phyloP scores from a whole-genome alignment of 805 yeast species.

The Schizosaccharomyces cryophilus region DNA sequence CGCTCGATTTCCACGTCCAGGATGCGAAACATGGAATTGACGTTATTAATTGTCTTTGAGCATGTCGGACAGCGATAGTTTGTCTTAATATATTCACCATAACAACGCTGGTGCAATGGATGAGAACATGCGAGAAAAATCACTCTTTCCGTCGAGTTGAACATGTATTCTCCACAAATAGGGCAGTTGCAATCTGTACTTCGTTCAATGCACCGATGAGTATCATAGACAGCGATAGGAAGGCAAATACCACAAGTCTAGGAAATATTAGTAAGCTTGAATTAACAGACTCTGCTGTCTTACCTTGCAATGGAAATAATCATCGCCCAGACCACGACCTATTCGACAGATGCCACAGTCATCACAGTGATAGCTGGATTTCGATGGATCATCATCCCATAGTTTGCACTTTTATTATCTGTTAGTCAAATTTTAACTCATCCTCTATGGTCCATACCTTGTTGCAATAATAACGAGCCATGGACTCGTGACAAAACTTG shows the following conservation, averaged over 20 bases:
- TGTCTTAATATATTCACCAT: constrained; percentile 45
- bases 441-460: constrained; percentile 6
- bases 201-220: constrained; percentile 64
- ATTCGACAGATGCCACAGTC: constrained; percentile 82
- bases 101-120: constrained; percentile 71
- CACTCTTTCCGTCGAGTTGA: constrained; percentile 55
- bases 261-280: not conserved
- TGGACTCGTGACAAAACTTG: constrained; percentile 34
- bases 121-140: constrained; percentile 90
- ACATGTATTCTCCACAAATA: constrained; percentile 75
- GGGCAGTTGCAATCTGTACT: constrained; percentile 84
- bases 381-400: constrained; percentile 52
- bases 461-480: constrained; percentile 57
- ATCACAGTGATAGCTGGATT: constrained; percentile 75
- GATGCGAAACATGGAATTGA: constrained; percentile 71
- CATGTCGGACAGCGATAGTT: constrained; percentile 83
- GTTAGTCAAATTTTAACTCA: not conserved
- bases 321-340: constrained; percentile 70
- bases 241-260: constrained; percentile 64
- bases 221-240: constrained; percentile 48
- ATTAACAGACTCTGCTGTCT: not conserved
- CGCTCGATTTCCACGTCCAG: constrained; percentile 58
- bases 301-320: constrained; percentile 62
- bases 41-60: constrained; percentile 57
- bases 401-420: constrained; percentile 29